Base-by-base conservation (phyloP, 805 yeast genomes). In the Saccharomycopsis olivae region DNA sequence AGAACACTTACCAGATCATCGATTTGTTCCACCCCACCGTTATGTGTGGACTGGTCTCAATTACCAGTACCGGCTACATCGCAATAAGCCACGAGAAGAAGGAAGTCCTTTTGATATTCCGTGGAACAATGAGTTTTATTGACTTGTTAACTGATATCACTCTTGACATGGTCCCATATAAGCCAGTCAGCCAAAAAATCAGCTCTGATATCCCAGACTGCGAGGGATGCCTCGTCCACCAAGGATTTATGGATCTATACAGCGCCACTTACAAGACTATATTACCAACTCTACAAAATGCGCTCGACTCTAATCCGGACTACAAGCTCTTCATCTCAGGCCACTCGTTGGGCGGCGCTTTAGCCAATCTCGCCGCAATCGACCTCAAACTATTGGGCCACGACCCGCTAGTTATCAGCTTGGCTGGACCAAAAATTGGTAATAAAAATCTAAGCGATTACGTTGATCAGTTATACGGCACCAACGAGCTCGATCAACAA, bases 271-370 rank as follows among this genome's bases (percentile, higher is more conserved):
- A 28, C 20, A 10, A 17, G 18, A 35, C 56, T 5, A 62, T 70
- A 18, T 53, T 72, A 24, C 49, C 58, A 9, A 56, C 51, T 5
- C 58, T 77, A 1, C 49, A 57, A 11, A 45, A 49, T 2, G 49
- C 67, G 15, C 53, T 59, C 16, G 43, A 54, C 9, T 50, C 60
- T 14, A 57, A 67, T 50, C 71, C 75, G 0, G 66, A 64, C 18
- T 78, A 75, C 52, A 53, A 62, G 16, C 43, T 80, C 3, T 64
- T 70, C 1, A 64, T 78, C 1, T 61, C 76, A 1, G 94, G 94
- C 0, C 94, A 84, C 56, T 83, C 92, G 0, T 57, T 83, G 31
- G 88, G 87, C 3, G 94, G 78, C 5, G 87, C 88, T 0, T 55
- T 79, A 38, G 78, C 87, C 1, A 57, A 66, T 3, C 57, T 83